Evolutionary conservation across 2,329 filamentous ascomycete genomes (phyloP).

Genomic region (Cytospora piceicola): DNA sequence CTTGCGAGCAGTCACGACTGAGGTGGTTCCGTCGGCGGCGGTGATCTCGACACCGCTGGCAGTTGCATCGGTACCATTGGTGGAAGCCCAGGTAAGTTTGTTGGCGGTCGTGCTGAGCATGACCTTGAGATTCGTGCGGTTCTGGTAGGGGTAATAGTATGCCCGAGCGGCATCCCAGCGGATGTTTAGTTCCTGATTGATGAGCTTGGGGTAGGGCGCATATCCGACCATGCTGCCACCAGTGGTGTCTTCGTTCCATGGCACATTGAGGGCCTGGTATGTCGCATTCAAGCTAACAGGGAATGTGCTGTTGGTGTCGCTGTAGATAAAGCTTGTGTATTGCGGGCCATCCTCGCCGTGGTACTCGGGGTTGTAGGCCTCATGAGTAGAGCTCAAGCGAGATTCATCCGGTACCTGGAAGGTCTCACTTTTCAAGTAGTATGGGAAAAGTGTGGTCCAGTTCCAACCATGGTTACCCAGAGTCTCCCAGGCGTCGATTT

Average conservation of each 20-base stretch:
- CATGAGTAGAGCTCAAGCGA: background rate
- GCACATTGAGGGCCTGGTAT: slow-evolving; percentile 40
- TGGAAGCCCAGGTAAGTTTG: slow-evolving; percentile 42
- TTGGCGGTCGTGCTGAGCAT: slow-evolving; percentile 48
- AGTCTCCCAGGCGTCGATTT: slow-evolving; percentile 37
- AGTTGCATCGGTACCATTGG: slow-evolving; percentile 16
- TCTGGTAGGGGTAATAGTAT: slow-evolving; percentile 49
- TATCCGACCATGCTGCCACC: slow-evolving; percentile 49
- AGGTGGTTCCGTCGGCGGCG: slow-evolving; percentile 32
- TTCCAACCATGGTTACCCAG: slow-evolving; percentile 37
- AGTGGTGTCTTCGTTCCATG: slow-evolving; percentile 47
- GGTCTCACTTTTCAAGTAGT: slow-evolving; percentile 41
- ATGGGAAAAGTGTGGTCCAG: slow-evolving; percentile 37
- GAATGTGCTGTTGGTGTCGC: slow-evolving; percentile 34
- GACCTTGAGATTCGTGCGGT: slow-evolving; percentile 47
- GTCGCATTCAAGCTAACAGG: slow-evolving; percentile 42
- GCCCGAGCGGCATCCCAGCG: slow-evolving; percentile 52
- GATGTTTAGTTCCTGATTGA: slow-evolving; percentile 43
- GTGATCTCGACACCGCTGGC: slow-evolving; percentile 40
- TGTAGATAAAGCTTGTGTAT: slow-evolving; percentile 36
- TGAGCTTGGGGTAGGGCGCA: slow-evolving; percentile 46
- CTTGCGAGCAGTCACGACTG: slow-evolving; percentile 16
- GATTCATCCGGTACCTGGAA: slow-evolving; percentile 22
- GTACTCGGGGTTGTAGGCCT: slow-evolving; percentile 33
- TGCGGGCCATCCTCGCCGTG: slow-evolving; percentile 39